Evolutionary conservation across 1,284 basidiomycete species (phyloP).

Genomic region (Somion occarium): DNA sequence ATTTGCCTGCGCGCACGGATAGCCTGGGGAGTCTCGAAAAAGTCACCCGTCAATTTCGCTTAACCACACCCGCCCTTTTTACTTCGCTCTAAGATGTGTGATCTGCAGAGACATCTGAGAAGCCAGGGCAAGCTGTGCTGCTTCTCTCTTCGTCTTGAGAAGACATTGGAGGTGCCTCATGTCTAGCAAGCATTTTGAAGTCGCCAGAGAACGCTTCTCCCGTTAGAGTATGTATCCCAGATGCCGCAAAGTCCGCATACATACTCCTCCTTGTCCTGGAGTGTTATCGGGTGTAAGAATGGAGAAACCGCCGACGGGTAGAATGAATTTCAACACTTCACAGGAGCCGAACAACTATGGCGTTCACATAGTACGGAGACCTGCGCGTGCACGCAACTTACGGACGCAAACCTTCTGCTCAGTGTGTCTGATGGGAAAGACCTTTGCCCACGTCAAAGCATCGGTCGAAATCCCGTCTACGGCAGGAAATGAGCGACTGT

Average conservation of each 20-base stretch:
- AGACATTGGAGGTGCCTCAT: constrained; percentile 1
- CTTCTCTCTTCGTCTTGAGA: not conserved
- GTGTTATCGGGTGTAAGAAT: not conserved
- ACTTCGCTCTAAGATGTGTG: not conserved
- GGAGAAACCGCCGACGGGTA: not conserved
- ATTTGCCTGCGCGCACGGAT: too few species aligned
- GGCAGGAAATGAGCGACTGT: not conserved
- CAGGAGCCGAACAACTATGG: too few species aligned
- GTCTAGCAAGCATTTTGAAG: not conserved
- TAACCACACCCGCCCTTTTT: too few species aligned
- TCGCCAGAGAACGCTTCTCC: not conserved
- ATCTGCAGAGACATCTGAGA: constrained; percentile 1
- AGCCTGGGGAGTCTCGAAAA: too few species aligned
- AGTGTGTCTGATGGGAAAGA: not conserved
- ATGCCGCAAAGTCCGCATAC: not conserved
- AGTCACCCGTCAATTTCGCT: too few species aligned
- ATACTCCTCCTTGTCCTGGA: not conserved
- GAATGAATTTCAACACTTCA: too few species aligned
- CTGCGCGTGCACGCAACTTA: too few species aligned
- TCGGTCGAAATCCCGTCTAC: not conserved
- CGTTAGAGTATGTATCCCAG: not conserved
- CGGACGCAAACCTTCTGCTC: too few species aligned
- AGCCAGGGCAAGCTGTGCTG: constrained; percentile 2
- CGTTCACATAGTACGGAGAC: too few species aligned
- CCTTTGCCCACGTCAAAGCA: not conserved